These are phyloP conservation scores for Helotiales sp. DNA, from an alignment of 2,329 filamentous ascomycete genomes.

Conservation along the genomic window DNA sequence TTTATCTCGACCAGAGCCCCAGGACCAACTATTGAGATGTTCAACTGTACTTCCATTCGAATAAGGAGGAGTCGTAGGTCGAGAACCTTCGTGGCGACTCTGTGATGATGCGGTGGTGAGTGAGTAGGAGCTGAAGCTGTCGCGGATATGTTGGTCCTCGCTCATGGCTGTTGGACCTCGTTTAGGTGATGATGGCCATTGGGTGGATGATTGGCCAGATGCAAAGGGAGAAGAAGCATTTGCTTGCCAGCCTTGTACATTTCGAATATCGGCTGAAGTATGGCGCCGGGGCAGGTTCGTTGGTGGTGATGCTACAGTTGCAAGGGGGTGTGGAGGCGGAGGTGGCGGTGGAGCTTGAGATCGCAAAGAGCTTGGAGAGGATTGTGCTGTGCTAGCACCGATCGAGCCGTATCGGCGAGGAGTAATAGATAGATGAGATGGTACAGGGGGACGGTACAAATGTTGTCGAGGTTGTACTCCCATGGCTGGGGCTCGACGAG, in stretches of 20 bases:
- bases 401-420: constrained; percentile 85
- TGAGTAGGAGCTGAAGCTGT: constrained; percentile 65
- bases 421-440: constrained; percentile 77
- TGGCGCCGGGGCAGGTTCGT: constrained; percentile 79
- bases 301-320: constrained; percentile 61
- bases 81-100: constrained; percentile 29
- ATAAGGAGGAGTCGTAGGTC: constrained; percentile 36
- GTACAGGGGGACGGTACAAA: constrained; percentile 75
- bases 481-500: constrained; percentile 65
- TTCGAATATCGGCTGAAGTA: constrained; percentile 90
- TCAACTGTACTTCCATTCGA: constrained; percentile 32
- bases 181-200: constrained; percentile 69
- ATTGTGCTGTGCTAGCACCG: constrained; percentile 63
- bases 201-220: constrained; percentile 59
- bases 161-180: constrained; percentile 44
- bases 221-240: constrained; percentile 62
- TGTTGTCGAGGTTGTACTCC: constrained; percentile 53
- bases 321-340: constrained; percentile 63
- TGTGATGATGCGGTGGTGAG: constrained; percentile 37
- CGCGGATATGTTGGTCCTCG: constrained; percentile 61
- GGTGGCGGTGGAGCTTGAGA: constrained; percentile 63
- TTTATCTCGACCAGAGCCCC: constrained; percentile 33
- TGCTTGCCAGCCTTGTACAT: constrained; percentile 73
- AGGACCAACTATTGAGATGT: constrained; percentile 36
- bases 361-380: constrained; percentile 73